These are phyloP conservation scores for Sordariomycetes sp. DNA, from an alignment of 2,329 filamentous ascomycete species.

Conservation along the genomic window DNA sequence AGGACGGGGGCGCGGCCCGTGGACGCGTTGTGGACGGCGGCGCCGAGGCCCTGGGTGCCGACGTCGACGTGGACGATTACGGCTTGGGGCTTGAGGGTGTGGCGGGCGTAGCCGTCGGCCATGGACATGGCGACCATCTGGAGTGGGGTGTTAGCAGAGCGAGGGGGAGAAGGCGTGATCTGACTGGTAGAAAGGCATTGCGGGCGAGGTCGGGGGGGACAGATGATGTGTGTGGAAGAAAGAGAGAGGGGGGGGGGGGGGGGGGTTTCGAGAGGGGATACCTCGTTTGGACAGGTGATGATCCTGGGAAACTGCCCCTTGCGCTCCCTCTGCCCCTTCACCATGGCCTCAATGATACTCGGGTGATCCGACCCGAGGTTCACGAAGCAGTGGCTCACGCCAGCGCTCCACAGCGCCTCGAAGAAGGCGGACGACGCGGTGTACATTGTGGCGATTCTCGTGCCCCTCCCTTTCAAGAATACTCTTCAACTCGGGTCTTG, in stretches of 20 bases:
- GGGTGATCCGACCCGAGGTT: slow-evolving; percentile 63
- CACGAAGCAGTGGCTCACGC: slow-evolving; percentile 45
- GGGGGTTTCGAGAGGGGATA: slow-evolving; percentile 18
- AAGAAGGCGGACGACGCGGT: slow-evolving; percentile 75
- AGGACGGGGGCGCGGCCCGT: slow-evolving; percentile 62
- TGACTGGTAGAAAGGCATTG: too few relatives aligned
- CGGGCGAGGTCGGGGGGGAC: not conserved
- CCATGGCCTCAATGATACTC: slow-evolving; percentile 68
- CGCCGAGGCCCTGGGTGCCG: slow-evolving; percentile 65
- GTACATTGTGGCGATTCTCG: slow-evolving; percentile 31
- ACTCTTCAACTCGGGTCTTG: not conserved
- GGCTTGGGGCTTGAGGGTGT: slow-evolving; percentile 60
- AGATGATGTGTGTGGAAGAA: too few relatives aligned
- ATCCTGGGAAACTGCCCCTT: slow-evolving; percentile 54
- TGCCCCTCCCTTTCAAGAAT: not conserved
- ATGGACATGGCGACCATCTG: slow-evolving; percentile 78
- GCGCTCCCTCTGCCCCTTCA: slow-evolving; percentile 58
- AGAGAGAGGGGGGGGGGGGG: not conserved
- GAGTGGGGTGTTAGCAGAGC: not conserved
- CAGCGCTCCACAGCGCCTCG: slow-evolving; percentile 63
- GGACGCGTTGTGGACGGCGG: slow-evolving; percentile 68
- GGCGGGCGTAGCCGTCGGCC: slow-evolving; percentile 67
- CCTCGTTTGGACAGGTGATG: slow-evolving; percentile 71
- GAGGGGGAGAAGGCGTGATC: not conserved
- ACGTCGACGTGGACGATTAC: slow-evolving; percentile 76